A percentile compares a stretch with the other conserved stretches of the same genome.
Conservation (phyloP, 768 basidiomycete genomes). For the Holtermannia corniformis region DNA sequence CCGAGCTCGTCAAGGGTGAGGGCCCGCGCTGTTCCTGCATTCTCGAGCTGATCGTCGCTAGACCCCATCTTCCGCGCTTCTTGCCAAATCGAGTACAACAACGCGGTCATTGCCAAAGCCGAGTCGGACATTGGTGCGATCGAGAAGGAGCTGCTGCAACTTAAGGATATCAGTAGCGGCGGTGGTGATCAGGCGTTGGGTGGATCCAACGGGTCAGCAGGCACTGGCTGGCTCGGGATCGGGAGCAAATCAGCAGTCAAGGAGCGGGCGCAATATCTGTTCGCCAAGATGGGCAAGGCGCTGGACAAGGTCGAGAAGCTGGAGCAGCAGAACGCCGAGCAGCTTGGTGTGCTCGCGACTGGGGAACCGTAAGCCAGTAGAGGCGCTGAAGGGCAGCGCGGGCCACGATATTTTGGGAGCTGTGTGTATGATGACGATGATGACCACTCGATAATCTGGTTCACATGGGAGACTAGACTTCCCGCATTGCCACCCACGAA, state of each 20-base stretch:
- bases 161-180: slow-evolving; percentile 57
- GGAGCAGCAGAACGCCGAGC: slow-evolving; percentile 57
- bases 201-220: slow-evolving; percentile 31
- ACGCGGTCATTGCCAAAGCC: slow-evolving; percentile 43
- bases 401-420: neutral
- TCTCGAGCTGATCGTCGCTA: slow-evolving; percentile 29
- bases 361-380: neutral
- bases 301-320: slow-evolving; percentile 59
- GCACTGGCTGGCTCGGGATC: slow-evolving; percentile 10
- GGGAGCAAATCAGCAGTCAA: slow-evolving; percentile 44
- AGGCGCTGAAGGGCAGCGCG: neutral
- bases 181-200: slow-evolving; percentile 46
- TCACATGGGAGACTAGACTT: too few relatives aligned
- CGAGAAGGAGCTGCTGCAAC: slow-evolving; percentile 62
- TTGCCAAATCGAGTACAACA: slow-evolving; percentile 71
- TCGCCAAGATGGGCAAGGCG: slow-evolving; percentile 64
- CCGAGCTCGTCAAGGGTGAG: slow-evolving; percentile 66
- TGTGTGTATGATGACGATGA: neutral
- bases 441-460: too few relatives aligned
- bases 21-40: neutral
- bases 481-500: too few relatives aligned
- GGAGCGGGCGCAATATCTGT: slow-evolving; percentile 57
- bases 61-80: slow-evolving; percentile 69
- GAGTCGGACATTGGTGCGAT: slow-evolving; percentile 60
- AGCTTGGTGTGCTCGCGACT: slow-evolving; percentile 19